Base-by-base conservation (phyloP, 2,329 filamentous ascomycete species). In the Colletotrichum cuscutae region DNA sequence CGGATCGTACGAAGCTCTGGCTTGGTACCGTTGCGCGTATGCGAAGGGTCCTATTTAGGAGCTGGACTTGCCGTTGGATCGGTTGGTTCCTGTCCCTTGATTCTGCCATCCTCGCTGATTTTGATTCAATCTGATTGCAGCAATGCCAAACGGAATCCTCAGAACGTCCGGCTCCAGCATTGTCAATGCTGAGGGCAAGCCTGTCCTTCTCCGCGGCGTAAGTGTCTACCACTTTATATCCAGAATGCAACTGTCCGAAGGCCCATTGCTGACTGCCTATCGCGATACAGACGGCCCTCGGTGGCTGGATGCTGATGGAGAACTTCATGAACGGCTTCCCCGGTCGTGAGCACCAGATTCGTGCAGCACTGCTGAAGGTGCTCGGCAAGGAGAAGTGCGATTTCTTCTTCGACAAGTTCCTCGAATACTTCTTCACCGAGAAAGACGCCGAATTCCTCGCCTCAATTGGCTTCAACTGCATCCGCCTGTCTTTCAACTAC, bases 241-340 rank as follows among this genome's bases (percentile, higher is more conserved):
- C 19, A 8, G 1, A 8, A 8, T 19, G 30, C n/a, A n/a, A 26
- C 8, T 32, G 15, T 6, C 13, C 15, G 2, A 8, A 13, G 6
- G 13, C 5, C 19, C 19, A 6, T 8, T 22, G 22, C n/a, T 62
- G 28, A 54, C 32, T 30, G 3, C 4, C 2, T 0, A 37, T 5
- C 19, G 7, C 37, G 1, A 2, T 9, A 13, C 22, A 13, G 77
- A 82, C 80, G 4, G 80, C 75, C 5, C 67, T 81, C 1, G 80
- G 80, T 13, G 80, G 80, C 26, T 79, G 80, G 77, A 78, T 81
- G 59, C 80, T 81, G 71, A 89, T 89, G 87, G 88, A 90, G 78
- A 91, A 90, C 78, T 91, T 91, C 82, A 91, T 91, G 75, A 90
- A 87, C 1, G 90, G 90, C n/a, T 91, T 87, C 71, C 83, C 89